Conservation (phyloP, 768 basidiomycete genomes). For the Lactarius deliciosus region DNA sequence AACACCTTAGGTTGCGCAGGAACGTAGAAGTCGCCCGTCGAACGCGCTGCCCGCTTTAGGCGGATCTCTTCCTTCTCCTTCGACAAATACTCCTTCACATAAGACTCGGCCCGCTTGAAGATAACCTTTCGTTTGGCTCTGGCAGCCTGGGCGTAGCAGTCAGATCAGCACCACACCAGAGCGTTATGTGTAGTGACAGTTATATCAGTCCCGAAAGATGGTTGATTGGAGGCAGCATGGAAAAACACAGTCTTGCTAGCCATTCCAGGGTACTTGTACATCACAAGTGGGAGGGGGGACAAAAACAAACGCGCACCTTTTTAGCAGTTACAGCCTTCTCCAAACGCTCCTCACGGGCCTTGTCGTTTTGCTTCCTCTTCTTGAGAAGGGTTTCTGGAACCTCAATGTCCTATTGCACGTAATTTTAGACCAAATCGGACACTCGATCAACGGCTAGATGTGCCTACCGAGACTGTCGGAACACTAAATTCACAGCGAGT, state of each 20-base stretch:
- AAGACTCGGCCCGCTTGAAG: constrained; percentile 98
- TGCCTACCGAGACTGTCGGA: constrained; percentile 14
- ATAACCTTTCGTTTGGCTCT: constrained; percentile 94
- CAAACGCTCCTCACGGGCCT: constrained; percentile 91
- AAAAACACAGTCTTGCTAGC: constrained; percentile 64
- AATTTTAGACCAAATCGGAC: constrained; percentile 18
- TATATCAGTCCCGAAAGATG: constrained; percentile 90
- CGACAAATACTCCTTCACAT: constrained; percentile 93
- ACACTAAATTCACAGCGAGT: not conserved
- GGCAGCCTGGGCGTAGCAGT: constrained; percentile 55
- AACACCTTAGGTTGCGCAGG: constrained; percentile 95
- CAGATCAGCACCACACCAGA: constrained; percentile 23
- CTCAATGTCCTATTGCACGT: constrained; percentile 71
- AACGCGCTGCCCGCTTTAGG: constrained; percentile 88
- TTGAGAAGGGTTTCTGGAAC: constrained; percentile 99
- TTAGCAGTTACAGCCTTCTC: constrained; percentile 79
- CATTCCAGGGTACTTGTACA: constrained; percentile 78
- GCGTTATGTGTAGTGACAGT: constrained; percentile 28
- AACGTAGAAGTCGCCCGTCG: constrained; percentile 95
- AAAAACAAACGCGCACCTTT: constrained; percentile 61
- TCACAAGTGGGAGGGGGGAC: constrained; percentile 49
- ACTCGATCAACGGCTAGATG: constrained; percentile 1
- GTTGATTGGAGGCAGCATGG: constrained; percentile 85
- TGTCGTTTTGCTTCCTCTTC: constrained; percentile 98
- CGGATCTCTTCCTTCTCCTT: constrained; percentile 97